phyloP scores from a whole-genome alignment of 208 protist species.

The Leishmania tarentolae region DNA sequence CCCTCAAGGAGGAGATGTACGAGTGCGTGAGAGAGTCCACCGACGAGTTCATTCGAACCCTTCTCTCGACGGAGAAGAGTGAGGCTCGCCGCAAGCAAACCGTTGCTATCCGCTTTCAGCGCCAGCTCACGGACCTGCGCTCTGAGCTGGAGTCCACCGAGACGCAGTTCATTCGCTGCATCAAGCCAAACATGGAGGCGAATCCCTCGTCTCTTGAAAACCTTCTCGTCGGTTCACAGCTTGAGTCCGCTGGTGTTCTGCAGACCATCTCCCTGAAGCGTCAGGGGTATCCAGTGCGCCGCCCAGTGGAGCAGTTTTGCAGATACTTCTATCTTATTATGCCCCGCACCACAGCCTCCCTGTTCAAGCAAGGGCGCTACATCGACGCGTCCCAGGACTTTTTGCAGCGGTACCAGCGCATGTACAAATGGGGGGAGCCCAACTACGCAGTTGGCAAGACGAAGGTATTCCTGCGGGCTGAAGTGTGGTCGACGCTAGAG shows the following conservation, averaged over 20 bases:
- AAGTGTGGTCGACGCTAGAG: conserved; percentile 86
- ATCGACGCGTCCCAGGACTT: conserved; percentile 47
- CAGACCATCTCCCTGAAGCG: conserved; percentile 92
- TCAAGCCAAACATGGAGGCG: conserved; percentile 91
- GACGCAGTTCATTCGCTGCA: conserved; percentile 95
- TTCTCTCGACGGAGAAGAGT: conserved; percentile 53
- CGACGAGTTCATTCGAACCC: conserved; percentile 63
- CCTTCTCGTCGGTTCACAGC: conserved; percentile 80
- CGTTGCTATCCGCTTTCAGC: conserved; percentile 81
- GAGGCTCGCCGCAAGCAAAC: conserved; percentile 69
- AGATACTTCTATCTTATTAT: conserved; percentile 84
- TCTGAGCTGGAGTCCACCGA: conserved; percentile 82
- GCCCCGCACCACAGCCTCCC: conserved; percentile 31
- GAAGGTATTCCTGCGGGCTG: conserved; percentile 88
- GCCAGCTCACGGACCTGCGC: conserved; percentile 77
- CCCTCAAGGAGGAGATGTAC: conserved; percentile 85
- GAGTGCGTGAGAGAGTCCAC: conserved; percentile 46
- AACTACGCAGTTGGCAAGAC: conserved; percentile 86
- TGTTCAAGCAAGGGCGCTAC: conserved; percentile 52
- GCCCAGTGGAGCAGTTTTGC: conserved; percentile 76
- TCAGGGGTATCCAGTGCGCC: conserved; percentile 89
- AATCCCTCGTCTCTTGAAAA: conserved; percentile 71
- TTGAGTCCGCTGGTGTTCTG: conserved; percentile 90
- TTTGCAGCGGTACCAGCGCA: conserved; percentile 57
- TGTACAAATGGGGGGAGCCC: conserved; percentile 65